Conservation (phyloP, 2,329 filamentous ascomycete genomes). For the Mycosphaerelloides madeirae region DNA sequence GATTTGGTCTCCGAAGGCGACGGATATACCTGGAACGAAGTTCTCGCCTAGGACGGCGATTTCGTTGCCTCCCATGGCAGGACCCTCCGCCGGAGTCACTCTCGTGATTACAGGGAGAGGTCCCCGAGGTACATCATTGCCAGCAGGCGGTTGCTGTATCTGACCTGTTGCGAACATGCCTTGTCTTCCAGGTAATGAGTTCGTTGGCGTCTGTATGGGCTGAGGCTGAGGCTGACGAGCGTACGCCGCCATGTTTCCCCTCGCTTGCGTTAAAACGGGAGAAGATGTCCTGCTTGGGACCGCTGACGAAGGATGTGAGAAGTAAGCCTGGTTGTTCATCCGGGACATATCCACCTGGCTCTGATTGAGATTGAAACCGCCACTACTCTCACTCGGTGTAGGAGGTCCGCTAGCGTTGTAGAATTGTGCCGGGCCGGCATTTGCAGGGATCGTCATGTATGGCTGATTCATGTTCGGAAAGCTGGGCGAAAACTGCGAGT, state of each 20-base stretch:
- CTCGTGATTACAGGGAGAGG: constrained; percentile 12
- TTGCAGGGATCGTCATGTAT: constrained; percentile 32
- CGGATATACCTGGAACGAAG: constrained; percentile 73
- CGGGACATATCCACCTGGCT: constrained; percentile 21
- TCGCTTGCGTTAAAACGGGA: constrained; percentile 47
- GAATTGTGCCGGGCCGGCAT: constrained; percentile 25
- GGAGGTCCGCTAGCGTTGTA: constrained; percentile 30
- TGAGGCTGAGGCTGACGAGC: constrained; percentile 26
- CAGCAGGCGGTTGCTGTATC: constrained; percentile 15
- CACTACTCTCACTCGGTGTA: constrained; percentile 28
- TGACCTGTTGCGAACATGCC: constrained; percentile 2
- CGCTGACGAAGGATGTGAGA: constrained; percentile 29
- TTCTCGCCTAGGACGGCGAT: constrained; percentile 77
- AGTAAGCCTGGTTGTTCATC: constrained; percentile 26
- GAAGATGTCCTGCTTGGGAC: constrained; percentile 68
- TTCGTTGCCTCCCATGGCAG: constrained; percentile 77
- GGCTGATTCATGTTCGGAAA: constrained; percentile 32
- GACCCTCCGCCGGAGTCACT: constrained; percentile 76
- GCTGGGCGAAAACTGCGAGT: constrained; percentile 38
- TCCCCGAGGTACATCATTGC: constrained; percentile 10
- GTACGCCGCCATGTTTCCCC: constrained; percentile 33
- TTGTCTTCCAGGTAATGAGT: constrained; percentile 16
- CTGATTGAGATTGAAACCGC: constrained; percentile 24
- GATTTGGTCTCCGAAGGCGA: constrained; percentile 72
- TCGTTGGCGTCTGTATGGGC: constrained; percentile 27